Conservation (phyloP, 2,329 filamentous ascomycete species). For the Microascus cirrosus region DNA sequence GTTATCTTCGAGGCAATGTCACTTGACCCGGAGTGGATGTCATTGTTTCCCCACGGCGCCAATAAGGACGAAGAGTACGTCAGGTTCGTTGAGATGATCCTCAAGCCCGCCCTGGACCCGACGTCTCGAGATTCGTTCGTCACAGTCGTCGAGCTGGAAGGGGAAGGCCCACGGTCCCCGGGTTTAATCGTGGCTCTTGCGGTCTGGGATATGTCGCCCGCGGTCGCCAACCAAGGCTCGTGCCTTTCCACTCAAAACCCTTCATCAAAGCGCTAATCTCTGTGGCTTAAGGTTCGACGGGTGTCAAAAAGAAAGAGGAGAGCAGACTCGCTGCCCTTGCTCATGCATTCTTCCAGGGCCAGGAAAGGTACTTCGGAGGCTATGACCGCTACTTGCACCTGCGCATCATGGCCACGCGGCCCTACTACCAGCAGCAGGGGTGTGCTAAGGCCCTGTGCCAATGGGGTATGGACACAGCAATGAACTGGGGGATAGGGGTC, state of each 20-base stretch:
- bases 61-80: constrained; percentile 5
- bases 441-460: constrained; percentile 8
- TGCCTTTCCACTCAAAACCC: neutral
- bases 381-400: constrained; percentile 7
- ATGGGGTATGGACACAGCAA: constrained; percentile 5
- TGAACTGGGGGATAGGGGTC: constrained; percentile 2
- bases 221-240: neutral
- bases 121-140: constrained; percentile 2
- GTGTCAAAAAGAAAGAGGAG: neutral
- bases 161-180: neutral
- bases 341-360: constrained; percentile 1
- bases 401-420: constrained; percentile 8
- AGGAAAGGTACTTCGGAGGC: neutral
- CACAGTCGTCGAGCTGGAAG: constrained; percentile 7
- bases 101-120: constrained; percentile 6
- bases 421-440: constrained; percentile 7
- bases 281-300: neutral
- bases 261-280: neutral
- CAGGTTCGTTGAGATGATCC: constrained; percentile 6
- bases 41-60: constrained; percentile 5
- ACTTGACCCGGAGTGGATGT: constrained; percentile 8
- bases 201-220: constrained; percentile 8
- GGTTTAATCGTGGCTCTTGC: constrained; percentile 6
- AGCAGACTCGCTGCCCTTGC: neutral
- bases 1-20: constrained; percentile 8